phyloP scores from a whole-genome alignment of 1,139 yeast species.

The Yamadazyma triangularis region DNA sequence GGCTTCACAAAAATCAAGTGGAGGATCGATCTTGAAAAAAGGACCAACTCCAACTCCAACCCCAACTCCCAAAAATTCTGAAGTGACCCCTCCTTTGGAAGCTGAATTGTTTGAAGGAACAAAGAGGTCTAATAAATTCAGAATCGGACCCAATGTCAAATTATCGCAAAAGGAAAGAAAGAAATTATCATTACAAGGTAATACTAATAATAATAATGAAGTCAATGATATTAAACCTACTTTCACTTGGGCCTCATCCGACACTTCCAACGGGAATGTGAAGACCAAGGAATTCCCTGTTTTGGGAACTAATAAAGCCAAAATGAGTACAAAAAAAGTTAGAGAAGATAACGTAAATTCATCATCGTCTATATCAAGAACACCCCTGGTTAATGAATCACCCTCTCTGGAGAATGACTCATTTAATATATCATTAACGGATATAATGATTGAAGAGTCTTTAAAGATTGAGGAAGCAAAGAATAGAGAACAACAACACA shows the following conservation, averaged over 20 bases:
- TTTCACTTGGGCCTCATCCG: constrained; percentile 3
- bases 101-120: constrained; percentile 5
- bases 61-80: neutral
- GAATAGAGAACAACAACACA: constrained; percentile 24
- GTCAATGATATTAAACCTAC: neutral
- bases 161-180: constrained; percentile 53
- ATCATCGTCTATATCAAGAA: neutral
- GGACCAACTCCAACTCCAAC: constrained; percentile 1
- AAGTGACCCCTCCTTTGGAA: constrained; percentile 6
- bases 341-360: too few relatives aligned
- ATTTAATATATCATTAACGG: constrained; percentile 21
- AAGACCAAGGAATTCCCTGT: neutral
- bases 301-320: neutral
- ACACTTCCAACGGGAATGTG: neutral
- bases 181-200: constrained; percentile 15
- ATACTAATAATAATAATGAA: neutral
- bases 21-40: constrained; percentile 12
- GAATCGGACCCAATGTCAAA: constrained; percentile 32
- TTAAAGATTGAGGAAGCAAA: constrained; percentile 34
- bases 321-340: neutral
- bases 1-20: constrained; percentile 20
- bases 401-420: neutral
- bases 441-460: constrained; percentile 44
- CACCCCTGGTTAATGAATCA: neutral
- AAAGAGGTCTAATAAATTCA: constrained; percentile 20